These are phyloP conservation scores for Zelonia costaricensis DNA, from an alignment of 208 protist genomes.

Conservation along the genomic window DNA sequence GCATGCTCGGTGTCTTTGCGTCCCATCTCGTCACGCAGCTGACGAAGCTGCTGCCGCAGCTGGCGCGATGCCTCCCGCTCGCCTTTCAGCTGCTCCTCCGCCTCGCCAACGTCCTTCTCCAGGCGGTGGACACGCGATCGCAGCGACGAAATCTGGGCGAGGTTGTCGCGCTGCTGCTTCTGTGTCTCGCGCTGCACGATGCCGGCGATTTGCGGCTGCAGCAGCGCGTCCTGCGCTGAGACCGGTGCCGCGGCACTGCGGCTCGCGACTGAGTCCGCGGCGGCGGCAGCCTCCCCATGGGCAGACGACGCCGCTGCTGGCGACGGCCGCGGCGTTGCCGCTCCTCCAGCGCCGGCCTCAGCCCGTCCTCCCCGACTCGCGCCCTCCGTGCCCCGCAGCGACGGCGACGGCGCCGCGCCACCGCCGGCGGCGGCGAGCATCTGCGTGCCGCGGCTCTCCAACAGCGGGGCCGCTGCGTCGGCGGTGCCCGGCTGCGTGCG, in stretches of 20 bases:
- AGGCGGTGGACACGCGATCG: slow-evolving; percentile 41
- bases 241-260: slow-evolving; percentile 14
- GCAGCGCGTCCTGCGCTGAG: slow-evolving; percentile 30
- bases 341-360: not conserved
- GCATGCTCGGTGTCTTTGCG: slow-evolving; percentile 37
- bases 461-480: not conserved
- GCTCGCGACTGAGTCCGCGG: not conserved
- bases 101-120: slow-evolving; percentile 50
- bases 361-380: too few relatives aligned
- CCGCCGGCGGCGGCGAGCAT: slow-evolving; percentile 32
- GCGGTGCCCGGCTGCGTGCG: not conserved
- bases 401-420: slow-evolving; percentile 3
- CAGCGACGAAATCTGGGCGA: slow-evolving; percentile 64
- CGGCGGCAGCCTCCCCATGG: not conserved
- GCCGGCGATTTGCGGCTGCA: slow-evolving; percentile 57
- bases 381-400: slow-evolving; percentile 8
- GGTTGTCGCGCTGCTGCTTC: slow-evolving; percentile 63
- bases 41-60: slow-evolving; percentile 48
- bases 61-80: slow-evolving; percentile 47
- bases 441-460: slow-evolving; percentile 45
- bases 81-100: slow-evolving; percentile 44
- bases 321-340: not conserved
- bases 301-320: not conserved
- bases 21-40: slow-evolving; percentile 32
- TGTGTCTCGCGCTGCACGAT: slow-evolving; percentile 51